Evolutionary conservation across 108 stramenopile genomes (phyloP), one percentile per base, ranked within the genome.

Genomic region (Nitzschia palea): DNA sequence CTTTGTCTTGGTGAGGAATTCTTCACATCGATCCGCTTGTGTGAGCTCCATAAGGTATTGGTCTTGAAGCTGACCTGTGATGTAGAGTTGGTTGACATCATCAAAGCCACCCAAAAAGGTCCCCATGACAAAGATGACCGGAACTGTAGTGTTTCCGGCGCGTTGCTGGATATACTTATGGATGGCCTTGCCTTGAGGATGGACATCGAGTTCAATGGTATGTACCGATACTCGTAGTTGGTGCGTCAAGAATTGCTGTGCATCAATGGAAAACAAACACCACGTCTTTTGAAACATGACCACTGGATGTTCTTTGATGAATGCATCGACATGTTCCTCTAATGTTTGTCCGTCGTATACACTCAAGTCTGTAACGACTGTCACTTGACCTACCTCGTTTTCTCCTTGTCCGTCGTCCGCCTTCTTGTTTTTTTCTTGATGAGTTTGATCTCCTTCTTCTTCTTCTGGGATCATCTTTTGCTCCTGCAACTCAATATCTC

Each of bases 61-160:
- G 4, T 45, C 20, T 10, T 56, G 42, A 9, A 76, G 44, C 45
- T 63, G 30, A 15, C 62, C 62, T 27, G 47, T 33, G 9, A 48
- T 32, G 20, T 64, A 60, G 4, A 76, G 30, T 44, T 34, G 44
- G 15, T 69, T 69, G 47, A 71, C 42, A 29, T 78, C 70, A 14
- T 67, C 65, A 28, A 65, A 78, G 26, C 79, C 79, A 18, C 79
- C 79, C 17, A 71, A 9, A 55, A 78, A 82, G 5, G 73, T 52
- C 23, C 81, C 85, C 8, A 66, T 63, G 17, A 86, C 48, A 45
- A 80, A 86, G 30, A 86, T 65, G 31, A 74, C 65, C 1, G 85
- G 85, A 10, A 80, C 78, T 37, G 81, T 82, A n/a, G 15, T 20
- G 18, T 48, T 12, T 20, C 47, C 18, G 18, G 47, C 22, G 18